A percentile compares a stretch with the other conserved stretches of the same genome.
These are phyloP conservation scores for Verbascum thapsus DNA, from an alignment of 257 asterid species.

Conservation along the genomic window DNA sequence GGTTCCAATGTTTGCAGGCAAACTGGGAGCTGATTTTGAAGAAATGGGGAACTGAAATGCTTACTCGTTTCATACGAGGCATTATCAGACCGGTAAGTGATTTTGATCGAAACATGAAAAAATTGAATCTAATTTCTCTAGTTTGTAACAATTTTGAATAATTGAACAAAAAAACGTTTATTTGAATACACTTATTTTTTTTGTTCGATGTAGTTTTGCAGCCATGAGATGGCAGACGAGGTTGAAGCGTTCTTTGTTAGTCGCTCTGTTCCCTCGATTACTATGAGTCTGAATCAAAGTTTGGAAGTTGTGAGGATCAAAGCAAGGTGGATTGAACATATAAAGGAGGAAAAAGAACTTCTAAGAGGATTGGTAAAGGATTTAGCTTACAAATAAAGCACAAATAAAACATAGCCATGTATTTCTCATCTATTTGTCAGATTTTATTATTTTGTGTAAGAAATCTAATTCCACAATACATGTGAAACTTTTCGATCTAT, in stretches of 20 bases:
- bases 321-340: constrained; percentile 43
- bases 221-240: constrained; percentile 39
- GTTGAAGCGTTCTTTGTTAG: constrained; percentile 37
- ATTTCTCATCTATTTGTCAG: too few species aligned
- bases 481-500: too few species aligned
- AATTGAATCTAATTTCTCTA: too few species aligned
- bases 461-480: too few species aligned
- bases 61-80: constrained; percentile 31
- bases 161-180: too few species aligned
- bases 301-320: constrained; percentile 39
- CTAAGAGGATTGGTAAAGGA: constrained; percentile 22
- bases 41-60: constrained; percentile 33
- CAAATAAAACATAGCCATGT: background rate
- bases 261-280: constrained; percentile 29
- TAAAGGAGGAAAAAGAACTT: constrained; percentile 28
- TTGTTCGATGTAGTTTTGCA: constrained; percentile 31
- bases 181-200: background rate
- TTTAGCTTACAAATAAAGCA: constrained; percentile 15
- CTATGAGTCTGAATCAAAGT: constrained; percentile 31
- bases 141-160: too few species aligned
- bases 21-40: constrained; percentile 39
- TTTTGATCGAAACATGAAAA: background rate
- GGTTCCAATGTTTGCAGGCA: constrained; percentile 26
- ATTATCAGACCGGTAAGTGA: constrained; percentile 36
- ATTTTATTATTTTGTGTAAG: too few species aligned